Conservation (phyloP, 257 asterid genomes). For the Gentiana straminea region DNA sequence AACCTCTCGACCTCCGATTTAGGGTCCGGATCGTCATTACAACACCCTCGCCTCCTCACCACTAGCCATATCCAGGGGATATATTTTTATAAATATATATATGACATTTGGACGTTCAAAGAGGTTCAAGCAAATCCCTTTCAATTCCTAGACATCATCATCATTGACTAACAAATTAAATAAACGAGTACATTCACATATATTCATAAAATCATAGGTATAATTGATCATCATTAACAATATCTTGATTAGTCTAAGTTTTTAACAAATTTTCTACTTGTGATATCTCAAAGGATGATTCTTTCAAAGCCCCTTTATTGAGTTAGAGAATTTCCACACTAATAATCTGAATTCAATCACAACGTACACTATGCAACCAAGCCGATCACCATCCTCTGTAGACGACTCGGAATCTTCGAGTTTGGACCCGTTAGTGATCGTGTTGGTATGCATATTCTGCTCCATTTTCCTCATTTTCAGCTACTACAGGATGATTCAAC, state of each 20-base stretch:
- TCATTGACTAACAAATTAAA: not conserved
- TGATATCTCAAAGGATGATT: not conserved
- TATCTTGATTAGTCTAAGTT: not conserved
- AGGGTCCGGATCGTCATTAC: too few species aligned
- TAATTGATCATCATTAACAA: not conserved
- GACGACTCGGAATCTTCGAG: conserved; percentile 11
- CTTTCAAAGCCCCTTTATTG: too few species aligned
- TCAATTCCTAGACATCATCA: not conserved
- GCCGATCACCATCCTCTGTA: conserved; percentile 19
- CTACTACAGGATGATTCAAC: conserved; percentile 32
- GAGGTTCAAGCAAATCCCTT: not conserved
- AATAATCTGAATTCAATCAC: not conserved
- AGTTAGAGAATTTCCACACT: too few species aligned
- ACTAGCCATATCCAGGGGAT: too few species aligned
- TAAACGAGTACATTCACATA: too few species aligned
- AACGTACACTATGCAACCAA: conserved; percentile 18
- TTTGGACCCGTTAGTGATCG: conserved; percentile 50
- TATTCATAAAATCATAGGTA: too few species aligned
- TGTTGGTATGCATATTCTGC: conserved; percentile 34
- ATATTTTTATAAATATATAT: too few species aligned
- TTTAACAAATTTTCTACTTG: too few species aligned
- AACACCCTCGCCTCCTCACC: too few species aligned
- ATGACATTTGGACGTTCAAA: conserved; percentile 3
- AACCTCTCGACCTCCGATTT: too few species aligned
- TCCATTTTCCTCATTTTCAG: conserved; percentile 35